Evolutionary conservation across 2,329 filamentous ascomycete species (phyloP), one percentile per base, ranked within the genome.

Genomic region (Colletotrichum sidae): DNA sequence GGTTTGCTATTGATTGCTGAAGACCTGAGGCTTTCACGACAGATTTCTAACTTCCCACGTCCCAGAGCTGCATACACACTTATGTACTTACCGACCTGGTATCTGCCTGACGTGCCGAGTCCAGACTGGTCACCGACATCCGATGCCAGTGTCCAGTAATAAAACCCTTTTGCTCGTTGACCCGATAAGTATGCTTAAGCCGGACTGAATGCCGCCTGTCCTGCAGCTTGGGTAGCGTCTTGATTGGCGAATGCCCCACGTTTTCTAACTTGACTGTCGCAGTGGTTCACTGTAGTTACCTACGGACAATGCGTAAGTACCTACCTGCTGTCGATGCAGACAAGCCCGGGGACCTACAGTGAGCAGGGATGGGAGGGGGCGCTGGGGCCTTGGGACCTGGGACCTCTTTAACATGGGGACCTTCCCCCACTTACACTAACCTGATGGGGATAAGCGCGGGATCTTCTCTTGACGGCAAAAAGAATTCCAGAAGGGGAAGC

Each of bases 401-500:
- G 47, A 56, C 53, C 51, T 60, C 55, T 67, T 55, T 50, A 46
- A 25, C 64, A 60, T 25, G 55, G 54, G 53, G 35, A 17, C 9
- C 13, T 17, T n/a, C 44, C 47, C 60, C 39, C 66, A 67, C 50
- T 15, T 33, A 15, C 35, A 10, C 66, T 68, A 68, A 37, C 66
- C 54, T 11, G 10, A 58, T 11, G 37, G 17, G 54, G 66, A 50
- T 11, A 63, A 63, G 63, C 38, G 49, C 50, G 37, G 54, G 17
- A 25, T 56, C 37, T 52, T 52, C 42, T 11, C 58, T 53, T 34
- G 49, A 65, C 60, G 60, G 67, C 67, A 64, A 60, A 67, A 67
- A 59, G 55, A 54, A 56, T 66, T 54, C 56, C 63, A 63, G 66
- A 68, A 68, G 47, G 56, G 60, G 52, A 59, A 65, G 54, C 56